Evolutionary conservation across 345 rosid genomes (phyloP), one percentile per base, ranked within the genome.

Genomic region (Sonneratia caseolaris): DNA sequence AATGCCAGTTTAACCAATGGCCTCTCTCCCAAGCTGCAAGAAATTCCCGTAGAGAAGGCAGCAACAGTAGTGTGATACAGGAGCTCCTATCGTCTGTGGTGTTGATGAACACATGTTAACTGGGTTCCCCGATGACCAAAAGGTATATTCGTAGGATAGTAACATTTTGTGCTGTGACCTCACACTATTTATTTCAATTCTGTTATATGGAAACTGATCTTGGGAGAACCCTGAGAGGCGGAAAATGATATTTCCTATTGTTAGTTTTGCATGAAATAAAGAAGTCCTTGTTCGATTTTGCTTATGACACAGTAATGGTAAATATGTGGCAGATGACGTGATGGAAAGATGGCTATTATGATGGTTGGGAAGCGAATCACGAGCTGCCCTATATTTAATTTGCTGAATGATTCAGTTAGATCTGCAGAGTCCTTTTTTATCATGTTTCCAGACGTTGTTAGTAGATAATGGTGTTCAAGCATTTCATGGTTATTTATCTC

Each of bases 1-100:
- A 75, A 64, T 64, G 37, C 57, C 15, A 2, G 53, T 66, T 51
- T 43, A 13, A 36, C 70, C 43, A 75, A 70, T 38, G 77, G 73
- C 21, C 7, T 65, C 37, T 75, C 77, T n/a, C 57, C 66, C 18
- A 70, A 69, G 64, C 77, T 37, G 37, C 65, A 47, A 64, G 73
- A 65, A 53, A 36, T 70, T 37, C 64, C 56, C 3, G 70, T 64
- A 21, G 73, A 74, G 68, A 56, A 40, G 68, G 35, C 68, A 56
- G 12, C 72, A 12, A 2, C 61, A 36, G 71, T 55, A 43, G 71
- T 21, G 38, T 68, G 69, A 72, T 53, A 37, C 21, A 43, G 24
- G 43, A 15, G 27, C 13, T 62, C 37, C 66, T 59, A 43, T 24
- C 8, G 18, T 24, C 3, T 68, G 27, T 74, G 66, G 35, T 24